A percentile compares a stretch with the other conserved stretches of the same genome.
Conservation (phyloP, 2,329 filamentous ascomycete species). For the Ophiosphaerella herpotricha region DNA sequence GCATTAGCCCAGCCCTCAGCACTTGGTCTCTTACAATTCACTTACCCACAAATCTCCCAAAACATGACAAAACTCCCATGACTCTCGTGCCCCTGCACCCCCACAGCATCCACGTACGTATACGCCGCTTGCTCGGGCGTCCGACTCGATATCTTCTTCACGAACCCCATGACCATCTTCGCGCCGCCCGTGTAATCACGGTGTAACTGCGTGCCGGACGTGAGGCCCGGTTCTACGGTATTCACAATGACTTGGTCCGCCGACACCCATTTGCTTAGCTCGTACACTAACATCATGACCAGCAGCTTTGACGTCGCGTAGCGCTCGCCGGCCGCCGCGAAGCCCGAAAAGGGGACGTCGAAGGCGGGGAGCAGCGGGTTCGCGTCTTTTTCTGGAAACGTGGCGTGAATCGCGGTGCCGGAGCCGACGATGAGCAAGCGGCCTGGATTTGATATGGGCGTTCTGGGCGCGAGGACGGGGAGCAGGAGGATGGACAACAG, state of each 20-base stretch:
- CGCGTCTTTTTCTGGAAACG: conserved; percentile 9
- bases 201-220: conserved; percentile 46
- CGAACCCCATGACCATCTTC: conserved; percentile 25
- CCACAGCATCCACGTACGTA: conserved; percentile 54
- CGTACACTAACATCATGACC: conserved; percentile 18
- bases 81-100: conserved; percentile 53
- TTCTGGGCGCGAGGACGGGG: conserved; percentile 28
- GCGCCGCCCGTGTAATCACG: conserved; percentile 26
- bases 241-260: conserved; percentile 47
- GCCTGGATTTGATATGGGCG: conserved; percentile 1
- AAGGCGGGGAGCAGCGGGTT: conserved; percentile 20
- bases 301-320: conserved; percentile 28
- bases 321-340: conserved; percentile 7
- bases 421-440: conserved; percentile 17
- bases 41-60: conserved; percentile 45
- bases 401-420: neutral
- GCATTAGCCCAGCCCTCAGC: too few relatives aligned
- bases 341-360: conserved; percentile 10
- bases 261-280: conserved; percentile 18
- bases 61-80: conserved; percentile 57
- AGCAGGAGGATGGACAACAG: conserved; percentile 57
- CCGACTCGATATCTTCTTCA: conserved; percentile 31
- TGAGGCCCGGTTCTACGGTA: conserved; percentile 53
- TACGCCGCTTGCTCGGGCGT: conserved; percentile 13
- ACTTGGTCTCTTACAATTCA: too few relatives aligned